Percentiles rank a stretch among this genome's conserved stretches.
phyloP scores from a whole-genome alignment of 306 rosid genomes.

The Inga oerstediana region DNA sequence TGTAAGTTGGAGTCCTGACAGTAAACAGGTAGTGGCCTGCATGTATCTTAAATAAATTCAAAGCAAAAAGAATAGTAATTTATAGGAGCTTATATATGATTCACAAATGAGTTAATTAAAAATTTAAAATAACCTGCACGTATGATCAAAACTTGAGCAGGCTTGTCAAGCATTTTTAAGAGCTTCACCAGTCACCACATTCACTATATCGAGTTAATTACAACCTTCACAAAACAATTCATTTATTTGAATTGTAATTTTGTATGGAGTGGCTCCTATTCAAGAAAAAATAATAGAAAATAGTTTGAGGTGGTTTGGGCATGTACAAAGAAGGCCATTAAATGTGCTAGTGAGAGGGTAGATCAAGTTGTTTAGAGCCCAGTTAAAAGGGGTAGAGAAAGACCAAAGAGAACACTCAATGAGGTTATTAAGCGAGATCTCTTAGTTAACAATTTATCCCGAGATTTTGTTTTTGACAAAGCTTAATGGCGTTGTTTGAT shows the following conservation, averaged over 20 bases:
- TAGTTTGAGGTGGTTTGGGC: no score
- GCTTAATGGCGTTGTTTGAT: no score
- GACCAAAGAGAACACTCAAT: no score
- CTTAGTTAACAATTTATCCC: no score
- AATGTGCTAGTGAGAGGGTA: no score
- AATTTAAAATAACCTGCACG: neutral
- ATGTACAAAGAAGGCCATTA: no score
- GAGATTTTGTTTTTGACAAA: no score
- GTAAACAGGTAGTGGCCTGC: conserved; percentile 65
- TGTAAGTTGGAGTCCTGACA: conserved; percentile 93
- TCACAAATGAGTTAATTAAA: neutral
- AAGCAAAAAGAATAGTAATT: neutral
- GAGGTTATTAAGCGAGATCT: no score
- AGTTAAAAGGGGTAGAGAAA: no score
- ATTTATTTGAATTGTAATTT: neutral
- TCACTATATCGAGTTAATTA: neutral
- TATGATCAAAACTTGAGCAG: neutral
- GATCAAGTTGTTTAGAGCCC: no score
- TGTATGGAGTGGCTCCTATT: no score
- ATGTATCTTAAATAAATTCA: neutral
- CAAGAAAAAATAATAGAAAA: no score
- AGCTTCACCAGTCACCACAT: conserved; percentile 8
- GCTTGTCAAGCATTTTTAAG: conserved; percentile 23
- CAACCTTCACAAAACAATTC: neutral
- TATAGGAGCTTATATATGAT: neutral